Evolutionary conservation across 2,329 filamentous ascomycete genomes (phyloP), one percentile per base, ranked within the genome.

Genomic region (Fusarium duplospermum): DNA sequence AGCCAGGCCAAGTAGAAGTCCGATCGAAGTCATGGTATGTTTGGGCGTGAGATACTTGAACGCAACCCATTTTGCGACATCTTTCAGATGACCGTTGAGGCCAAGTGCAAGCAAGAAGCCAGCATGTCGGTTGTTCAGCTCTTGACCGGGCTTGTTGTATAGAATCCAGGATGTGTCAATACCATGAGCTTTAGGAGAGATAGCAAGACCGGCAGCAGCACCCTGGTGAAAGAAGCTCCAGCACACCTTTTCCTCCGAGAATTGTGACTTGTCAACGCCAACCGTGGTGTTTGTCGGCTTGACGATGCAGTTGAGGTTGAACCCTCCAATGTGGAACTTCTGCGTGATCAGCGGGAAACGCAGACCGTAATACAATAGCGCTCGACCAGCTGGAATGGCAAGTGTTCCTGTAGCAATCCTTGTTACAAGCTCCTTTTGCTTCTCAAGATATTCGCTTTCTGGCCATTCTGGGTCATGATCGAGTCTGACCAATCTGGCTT

Each of bases 1-100:
- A 10, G 96, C 95, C 20, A 99, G 87, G 1, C 96, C 96, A 1
- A 99, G 87, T 4, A 99, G 87, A n/a, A 99, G 87, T 11, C 96
- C 96, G 64, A 99, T 96, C 1, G 96, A 98, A 27, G 96, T 98
- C 96, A 99, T 99, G 29, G 95, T 97, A 82, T 99, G 97, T 80
- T 99, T 99, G 2, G 96, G 96, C 0, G 96, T 99, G n/a, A 99
- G 86, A 77, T 99, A 99, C 80, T 98, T 98, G 88, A 98, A 99
- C 10, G 95, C 96, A 50, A 99, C 93, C 96, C 96, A 99, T 85
- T 98, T 98, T 4, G 96, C 96, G 31, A 99, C 89, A 9, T 91
- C 93, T 76, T 94, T 96, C n/a, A 99, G 86, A 83, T 99, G 97
- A 0, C 96, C 97, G 77, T 98, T 98, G 27, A 99, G 86, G 4